A percentile compares a stretch with the other conserved stretches of the same genome.
These are phyloP conservation scores for Periconia sp. DNA, from an alignment of 2,329 filamentous ascomycete genomes.

Conservation along the genomic window DNA sequence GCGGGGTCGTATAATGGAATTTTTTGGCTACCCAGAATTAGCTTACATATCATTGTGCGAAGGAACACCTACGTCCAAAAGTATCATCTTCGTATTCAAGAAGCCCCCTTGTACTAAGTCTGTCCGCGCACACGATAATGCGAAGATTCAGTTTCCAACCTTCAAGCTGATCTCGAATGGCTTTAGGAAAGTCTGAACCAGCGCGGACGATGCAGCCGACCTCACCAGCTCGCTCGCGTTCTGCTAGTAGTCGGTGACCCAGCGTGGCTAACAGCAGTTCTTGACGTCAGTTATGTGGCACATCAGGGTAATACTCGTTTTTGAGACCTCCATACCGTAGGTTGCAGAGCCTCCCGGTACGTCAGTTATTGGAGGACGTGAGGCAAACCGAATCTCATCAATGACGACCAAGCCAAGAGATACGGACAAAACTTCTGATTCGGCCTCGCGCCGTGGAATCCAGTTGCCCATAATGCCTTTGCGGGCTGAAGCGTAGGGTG, in stretches of 20 bases:
- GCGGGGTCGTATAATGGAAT: constrained; percentile 22
- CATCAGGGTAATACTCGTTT: too few species aligned
- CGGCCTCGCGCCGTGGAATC: too few species aligned
- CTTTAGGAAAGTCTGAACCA: constrained; percentile 22
- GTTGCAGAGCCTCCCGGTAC: constrained; percentile 26
- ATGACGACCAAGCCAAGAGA: constrained; percentile 31
- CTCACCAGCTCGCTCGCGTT: too few species aligned
- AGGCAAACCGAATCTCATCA: constrained; percentile 25
- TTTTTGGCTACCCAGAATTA: constrained; percentile 17
- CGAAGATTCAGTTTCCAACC: constrained; percentile 15
- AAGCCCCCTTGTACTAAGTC: constrained; percentile 18
- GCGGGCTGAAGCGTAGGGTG: too few species aligned
- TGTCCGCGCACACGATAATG: constrained; percentile 9
- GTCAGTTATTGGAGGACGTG: constrained; percentile 15
- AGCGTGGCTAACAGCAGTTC: constrained; percentile 21
- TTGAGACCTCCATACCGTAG: too few species aligned
- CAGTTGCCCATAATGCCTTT: too few species aligned
- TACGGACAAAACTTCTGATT: too few species aligned
- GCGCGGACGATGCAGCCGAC: constrained; percentile 27
- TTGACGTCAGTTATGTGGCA: too few species aligned
- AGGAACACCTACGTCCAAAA: constrained; percentile 25
- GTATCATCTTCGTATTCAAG: constrained; percentile 27
- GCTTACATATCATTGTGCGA: neutral
- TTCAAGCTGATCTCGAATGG: constrained; percentile 7
- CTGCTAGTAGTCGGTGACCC: constrained; percentile 19